Evolutionary conservation across 75 land plant species (phyloP), one percentile per base, ranked within the genome.

Genomic region (Ceratopteris richardii): DNA sequence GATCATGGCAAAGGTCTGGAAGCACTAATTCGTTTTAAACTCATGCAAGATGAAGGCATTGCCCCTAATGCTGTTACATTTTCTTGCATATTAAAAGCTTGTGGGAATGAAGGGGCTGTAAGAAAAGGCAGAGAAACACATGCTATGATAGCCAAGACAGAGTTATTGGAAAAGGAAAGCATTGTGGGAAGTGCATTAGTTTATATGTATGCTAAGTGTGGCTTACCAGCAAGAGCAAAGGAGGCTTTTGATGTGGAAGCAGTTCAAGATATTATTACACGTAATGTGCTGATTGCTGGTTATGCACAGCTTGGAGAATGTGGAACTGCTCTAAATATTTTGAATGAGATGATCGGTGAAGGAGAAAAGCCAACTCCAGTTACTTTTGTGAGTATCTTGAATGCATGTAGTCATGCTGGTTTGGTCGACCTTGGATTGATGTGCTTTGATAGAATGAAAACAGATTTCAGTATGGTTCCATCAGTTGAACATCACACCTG

Each of bases 151-250:
- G 51, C 78, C 25, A 56, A 69, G 29, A 40, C 65, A 27, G 64
- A 48, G 1, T 25, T 50, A 1, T 9, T 33, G 3, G 21, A 27
- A 12, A 36, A 24, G 14, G 85, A 85, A 62, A 0, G 57, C 30
- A 67, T 69, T 21, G 29, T 78, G 56, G 66, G 73, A 44, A 84
- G 77, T 71, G 65, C 79, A 0, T 55, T 83, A 50, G 60, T 87
- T 31, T 73, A 78, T 64, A 77, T 87, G 90, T 80, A 87, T 56
- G 65, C 74, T 23, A 83, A 68, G 24, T 77, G 78, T 64, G 77
- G 86, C 22, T 71, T 72, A 23, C 22, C 59, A 2, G 25, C 52
- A 33, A 57, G 60, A 14, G 88, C 80, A 42, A 59, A 59, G 39
- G 21, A 29, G 10, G 64, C 81, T 36, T 88, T 88, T 63, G 59